phyloP scores from a whole-genome alignment of 2,329 filamentous ascomycete species.

The Phialocephala subalpina region DNA sequence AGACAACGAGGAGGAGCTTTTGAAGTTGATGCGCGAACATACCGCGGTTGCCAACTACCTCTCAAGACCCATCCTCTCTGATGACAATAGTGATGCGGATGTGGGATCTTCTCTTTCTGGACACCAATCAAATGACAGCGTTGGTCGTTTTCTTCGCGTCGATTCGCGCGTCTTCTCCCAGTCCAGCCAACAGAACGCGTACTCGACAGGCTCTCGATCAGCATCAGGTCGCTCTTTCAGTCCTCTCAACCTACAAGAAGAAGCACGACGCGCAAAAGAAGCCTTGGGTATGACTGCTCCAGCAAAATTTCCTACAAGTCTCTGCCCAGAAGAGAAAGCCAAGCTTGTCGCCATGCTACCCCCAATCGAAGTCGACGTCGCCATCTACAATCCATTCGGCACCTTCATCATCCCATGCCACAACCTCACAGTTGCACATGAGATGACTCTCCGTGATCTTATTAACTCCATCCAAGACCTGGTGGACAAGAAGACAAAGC shows the following conservation, averaged over 20 bases:
- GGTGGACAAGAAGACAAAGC: background rate
- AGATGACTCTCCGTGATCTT: background rate
- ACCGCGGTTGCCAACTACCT: background rate
- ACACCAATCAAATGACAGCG: no score
- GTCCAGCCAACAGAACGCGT: background rate
- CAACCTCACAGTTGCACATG: background rate
- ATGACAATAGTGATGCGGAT: background rate
- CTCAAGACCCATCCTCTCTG: background rate
- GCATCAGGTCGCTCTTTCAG: background rate
- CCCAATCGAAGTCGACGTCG: background rate
- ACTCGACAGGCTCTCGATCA: background rate
- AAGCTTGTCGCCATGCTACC: background rate
- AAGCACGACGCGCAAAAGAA: constrained; percentile 1
- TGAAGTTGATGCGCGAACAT: background rate
- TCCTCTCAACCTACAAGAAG: background rate
- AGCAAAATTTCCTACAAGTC: background rate
- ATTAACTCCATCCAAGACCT: background rate
- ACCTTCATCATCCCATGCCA: background rate
- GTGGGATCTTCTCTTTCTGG: no score
- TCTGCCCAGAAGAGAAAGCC: background rate
- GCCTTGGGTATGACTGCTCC: background rate
- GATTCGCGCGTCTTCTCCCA: background rate
- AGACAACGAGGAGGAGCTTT: background rate
- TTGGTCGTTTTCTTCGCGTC: no score
- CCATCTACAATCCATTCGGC: constrained; percentile 7